Evolutionary conservation across 495 filamentous ascomycete genomes (phyloP), one percentile per base, ranked within the genome.

Genomic region (Tuber brumale): DNA sequence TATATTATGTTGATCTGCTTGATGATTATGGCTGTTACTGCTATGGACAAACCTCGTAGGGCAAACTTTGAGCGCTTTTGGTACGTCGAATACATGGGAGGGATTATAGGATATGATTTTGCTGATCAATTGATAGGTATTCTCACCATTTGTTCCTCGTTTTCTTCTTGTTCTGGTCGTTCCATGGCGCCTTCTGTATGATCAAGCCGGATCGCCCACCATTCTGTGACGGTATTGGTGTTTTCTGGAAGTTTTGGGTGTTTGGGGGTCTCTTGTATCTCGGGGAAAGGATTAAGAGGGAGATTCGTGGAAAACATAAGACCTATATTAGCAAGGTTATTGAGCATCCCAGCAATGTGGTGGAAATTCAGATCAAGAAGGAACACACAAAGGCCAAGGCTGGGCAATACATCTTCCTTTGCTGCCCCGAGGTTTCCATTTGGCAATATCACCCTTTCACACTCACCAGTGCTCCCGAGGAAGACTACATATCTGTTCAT

Each of bases 331-430:
- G 90, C 61, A 93, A 93, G 83, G 92, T 94, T 82, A 90, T 94
- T 77, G 91, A 93, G 83, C 92, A 94, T 84, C 92, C 92, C 9
- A 92, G 91, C 85, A 92, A 92, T 79, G 92, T 94, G 31, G 89
- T 91, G 80, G 92, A 94, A 81, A 92, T 94, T 72, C 92, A 94
- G 83, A 92, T 94, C 84, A 93, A 93, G 87, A 94, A 93, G 81
- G 91, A 92, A 80, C 86, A 90, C 83, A 92, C 91, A 44, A 91
- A 89, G 85, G 90, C 91, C n/a, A 88, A 87, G 75, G 91, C 92
- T 72, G 92, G 92, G 48, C 92, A 94, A 87, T 93, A 93, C 84
- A 92, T 94, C 74, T 92, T 92, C 85, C 87, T 94, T 71, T 93
- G 91, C 86, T 94, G 92, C 82, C 92, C 92, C 1, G 91, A 92